Evolutionary conservation across 2,329 filamentous ascomycete species (phyloP), one percentile per base, ranked within the genome.

Genomic region (Fusarium nisikadoi): DNA sequence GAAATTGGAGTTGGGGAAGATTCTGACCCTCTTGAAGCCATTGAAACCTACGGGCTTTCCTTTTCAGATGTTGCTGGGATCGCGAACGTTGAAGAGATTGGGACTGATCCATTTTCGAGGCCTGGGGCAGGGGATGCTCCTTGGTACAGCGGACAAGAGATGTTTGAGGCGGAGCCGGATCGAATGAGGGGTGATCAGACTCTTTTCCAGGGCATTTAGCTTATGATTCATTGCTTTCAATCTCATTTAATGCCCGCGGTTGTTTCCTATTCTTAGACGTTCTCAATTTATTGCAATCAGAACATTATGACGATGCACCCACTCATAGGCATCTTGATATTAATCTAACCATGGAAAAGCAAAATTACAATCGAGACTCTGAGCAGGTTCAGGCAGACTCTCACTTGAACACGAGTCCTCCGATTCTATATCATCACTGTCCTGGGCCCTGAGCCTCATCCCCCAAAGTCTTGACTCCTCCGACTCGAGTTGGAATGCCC

Each of bases 291-390:
- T 16, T 36, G 19, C 3, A 27, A 17, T 25, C 27, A 17, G 13
- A 38, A 20, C 13, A 6, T n/a, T 12, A 3, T 12, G 11, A 12
- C 9, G 19, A 27, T 27, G 13, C 19, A n/a, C 19, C 9, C 19
- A 13, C 7, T 16, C 20, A 14, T 17, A 53, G 13, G 5, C 6
- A 29, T 14, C 2, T 27, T n/a, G 20, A 36, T 29, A 20, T 20
- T 17, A 58, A 29, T 58, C 55, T 20, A 19, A 19, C 55, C 55
- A 58, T 25, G 55, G 55, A 20, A 58, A 58, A 17, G 55, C 43
- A 29, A 58, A 58, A 11, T 58, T 52, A 20, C 14, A 58, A 52
- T 58, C 55, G 13, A 58, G 43, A 19, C n/a, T 23, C 19, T 58
- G 45, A 23, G 55, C 10, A 17, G 35, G 55, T 7, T 33, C 55